Conservation (phyloP, 2,329 filamentous ascomycete species). For the Cercospora zeina region DNA sequence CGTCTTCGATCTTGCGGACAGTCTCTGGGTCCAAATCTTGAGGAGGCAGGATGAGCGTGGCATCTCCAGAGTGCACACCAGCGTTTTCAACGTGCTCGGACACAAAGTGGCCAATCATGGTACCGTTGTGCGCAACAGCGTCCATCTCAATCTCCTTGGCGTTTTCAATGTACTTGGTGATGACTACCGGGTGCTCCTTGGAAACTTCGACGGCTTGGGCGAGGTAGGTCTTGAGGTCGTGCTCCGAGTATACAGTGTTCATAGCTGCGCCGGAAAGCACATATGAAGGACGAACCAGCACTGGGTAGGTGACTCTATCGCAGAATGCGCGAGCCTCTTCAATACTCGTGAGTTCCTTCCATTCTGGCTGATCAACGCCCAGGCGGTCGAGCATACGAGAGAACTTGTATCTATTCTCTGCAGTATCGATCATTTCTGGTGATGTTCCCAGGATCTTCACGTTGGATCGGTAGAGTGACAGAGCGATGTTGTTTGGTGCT, state of each 20-base stretch:
- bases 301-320: slow-evolving; percentile 83
- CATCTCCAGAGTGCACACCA: slow-evolving; percentile 96
- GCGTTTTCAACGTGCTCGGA: slow-evolving; percentile 99
- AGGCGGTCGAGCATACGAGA: slow-evolving; percentile 96
- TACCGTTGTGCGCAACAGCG: slow-evolving; percentile 86
- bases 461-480: slow-evolving; percentile 82
- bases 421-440: slow-evolving; percentile 97
- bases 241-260: slow-evolving; percentile 98
- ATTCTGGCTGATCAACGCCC: slow-evolving; percentile 90
- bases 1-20: slow-evolving; percentile 86
- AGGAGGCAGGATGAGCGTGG: slow-evolving; percentile 89
- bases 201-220: slow-evolving; percentile 91
- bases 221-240: slow-evolving; percentile 84
- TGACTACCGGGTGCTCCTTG: slow-evolving; percentile 92
- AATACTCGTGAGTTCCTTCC: slow-evolving; percentile 96
- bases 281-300: slow-evolving; percentile 92
- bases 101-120: slow-evolving; percentile 91
- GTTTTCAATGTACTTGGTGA: slow-evolving; percentile 99
- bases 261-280: slow-evolving; percentile 96
- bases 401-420: slow-evolving; percentile 98
- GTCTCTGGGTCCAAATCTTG: slow-evolving; percentile 90
- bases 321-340: slow-evolving; percentile 88
- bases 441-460: slow-evolving; percentile 94
- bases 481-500: slow-evolving; percentile 94
- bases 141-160: slow-evolving; percentile 99